Conservation (phyloP, 1,284 basidiomycete genomes). For the Xerocomus nothofagi region DNA sequence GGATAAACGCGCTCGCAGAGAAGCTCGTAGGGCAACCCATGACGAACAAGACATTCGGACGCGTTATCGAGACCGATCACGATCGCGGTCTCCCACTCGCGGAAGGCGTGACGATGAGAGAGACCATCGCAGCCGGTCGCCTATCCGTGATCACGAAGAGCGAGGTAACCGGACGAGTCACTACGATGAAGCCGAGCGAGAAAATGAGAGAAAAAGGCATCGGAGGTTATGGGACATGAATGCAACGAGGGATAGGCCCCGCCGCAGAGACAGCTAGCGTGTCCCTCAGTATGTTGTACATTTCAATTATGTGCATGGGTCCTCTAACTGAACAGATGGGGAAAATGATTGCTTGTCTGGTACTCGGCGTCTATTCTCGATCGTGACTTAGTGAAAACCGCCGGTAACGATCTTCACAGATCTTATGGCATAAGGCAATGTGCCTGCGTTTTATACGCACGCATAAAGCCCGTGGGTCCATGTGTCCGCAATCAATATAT, state of each 20-base stretch:
- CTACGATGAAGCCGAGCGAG: constrained; percentile 45
- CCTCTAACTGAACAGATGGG: constrained; percentile 9
- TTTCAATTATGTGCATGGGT: constrained; percentile 3
- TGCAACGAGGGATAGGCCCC: constrained; percentile 37
- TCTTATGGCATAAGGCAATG: constrained; percentile 18
- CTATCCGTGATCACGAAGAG: constrained; percentile 28
- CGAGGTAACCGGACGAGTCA: constrained; percentile 25
- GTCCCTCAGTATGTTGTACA: constrained; percentile 7
- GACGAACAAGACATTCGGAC: constrained; percentile 30
- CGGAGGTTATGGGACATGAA: constrained; percentile 54
- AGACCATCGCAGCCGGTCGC: constrained; percentile 29
- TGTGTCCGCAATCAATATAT: constrained; percentile 15
- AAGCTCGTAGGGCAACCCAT: constrained; percentile 42
- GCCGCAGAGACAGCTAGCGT: constrained; percentile 22
- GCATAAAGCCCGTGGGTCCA: constrained; percentile 11
- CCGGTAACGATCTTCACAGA: constrained; percentile 19
- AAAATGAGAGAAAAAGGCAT: constrained; percentile 52
- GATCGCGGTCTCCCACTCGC: constrained; percentile 46
- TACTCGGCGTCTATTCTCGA: constrained; percentile 9
- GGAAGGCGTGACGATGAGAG: constrained; percentile 18
- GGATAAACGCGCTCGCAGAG: constrained; percentile 54
- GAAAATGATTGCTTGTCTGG: constrained; percentile 4
- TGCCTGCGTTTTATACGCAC: constrained; percentile 17
- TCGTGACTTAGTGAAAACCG: constrained; percentile 11
- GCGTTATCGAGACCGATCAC: constrained; percentile 36